These are phyloP conservation scores for Botrytis byssoidea DNA, from an alignment of 2,329 filamentous ascomycete genomes.

Conservation along the genomic window DNA sequence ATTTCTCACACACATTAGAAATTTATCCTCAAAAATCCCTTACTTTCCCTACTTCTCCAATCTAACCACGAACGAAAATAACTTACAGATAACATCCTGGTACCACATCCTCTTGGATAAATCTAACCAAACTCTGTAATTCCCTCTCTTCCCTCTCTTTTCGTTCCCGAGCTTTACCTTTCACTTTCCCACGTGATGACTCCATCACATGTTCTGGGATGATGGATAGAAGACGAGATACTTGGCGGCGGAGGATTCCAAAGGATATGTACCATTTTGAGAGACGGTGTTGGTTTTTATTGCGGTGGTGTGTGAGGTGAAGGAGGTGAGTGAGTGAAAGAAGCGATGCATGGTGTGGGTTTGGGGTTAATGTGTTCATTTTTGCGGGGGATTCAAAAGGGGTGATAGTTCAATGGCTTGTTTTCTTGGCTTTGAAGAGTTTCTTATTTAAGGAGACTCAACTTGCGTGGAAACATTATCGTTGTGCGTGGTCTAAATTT, in stretches of 20 bases:
- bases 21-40: background rate
- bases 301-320: conserved; percentile 73
- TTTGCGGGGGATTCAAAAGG: background rate
- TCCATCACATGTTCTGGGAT: conserved; percentile 16
- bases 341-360: conserved; percentile 15
- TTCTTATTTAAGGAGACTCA: background rate
- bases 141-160: conserved; percentile 36
- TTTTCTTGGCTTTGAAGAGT: background rate
- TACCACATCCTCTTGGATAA: conserved; percentile 44
- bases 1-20: conserved; percentile 42
- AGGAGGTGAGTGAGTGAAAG: conserved; percentile 54
- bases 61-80: conserved; percentile 39
- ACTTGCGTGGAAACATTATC: background rate
- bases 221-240: conserved; percentile 51
- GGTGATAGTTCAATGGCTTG: background rate
- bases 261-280: conserved; percentile 81
- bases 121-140: conserved; percentile 38
- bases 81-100: conserved; percentile 49
- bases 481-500: background rate
- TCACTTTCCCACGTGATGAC: conserved; percentile 15
- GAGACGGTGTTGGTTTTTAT: conserved; percentile 85
- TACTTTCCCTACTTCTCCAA: background rate
- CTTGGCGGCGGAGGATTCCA: conserved; percentile 65
- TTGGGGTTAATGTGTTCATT: background rate
- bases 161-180: conserved; percentile 25